Percentiles rank a stretch among this genome's conserved stretches.
Evolutionary conservation across 2,329 filamentous ascomycete genomes (phyloP).

Genomic region (Seiridium cupressi): DNA sequence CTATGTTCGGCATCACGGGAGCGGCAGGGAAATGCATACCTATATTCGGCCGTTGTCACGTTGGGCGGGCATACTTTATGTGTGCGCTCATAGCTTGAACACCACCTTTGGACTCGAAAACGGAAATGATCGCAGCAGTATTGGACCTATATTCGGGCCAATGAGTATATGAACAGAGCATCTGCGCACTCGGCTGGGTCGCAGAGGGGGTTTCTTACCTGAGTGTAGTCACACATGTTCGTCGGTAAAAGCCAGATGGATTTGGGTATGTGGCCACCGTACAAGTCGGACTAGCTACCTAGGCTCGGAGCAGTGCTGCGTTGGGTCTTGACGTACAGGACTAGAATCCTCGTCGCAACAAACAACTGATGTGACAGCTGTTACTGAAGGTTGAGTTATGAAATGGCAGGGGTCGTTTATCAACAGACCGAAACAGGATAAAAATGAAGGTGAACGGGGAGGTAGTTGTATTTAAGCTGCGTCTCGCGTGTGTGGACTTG

Average conservation of each 20-base stretch:
- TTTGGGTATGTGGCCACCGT: neutral
- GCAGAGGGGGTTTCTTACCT: conserved; percentile 17
- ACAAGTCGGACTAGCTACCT: neutral
- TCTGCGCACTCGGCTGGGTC: neutral
- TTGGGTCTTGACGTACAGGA: neutral
- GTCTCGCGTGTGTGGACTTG: neutral
- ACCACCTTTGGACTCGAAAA: conserved; percentile 30
- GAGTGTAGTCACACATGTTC: conserved; percentile 31
- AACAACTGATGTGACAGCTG: no score
- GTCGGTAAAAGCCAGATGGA: neutral
- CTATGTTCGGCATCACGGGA: neutral
- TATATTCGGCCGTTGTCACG: conserved; percentile 28
- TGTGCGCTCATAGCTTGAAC: conserved; percentile 29
- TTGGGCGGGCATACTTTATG: conserved; percentile 28
- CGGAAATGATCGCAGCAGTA: conserved; percentile 30
- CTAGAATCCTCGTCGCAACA: no score
- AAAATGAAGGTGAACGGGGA: conserved; percentile 14
- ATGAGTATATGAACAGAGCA: neutral
- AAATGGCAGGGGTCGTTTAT: no score
- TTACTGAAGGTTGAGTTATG: no score
- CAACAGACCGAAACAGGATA: no score
- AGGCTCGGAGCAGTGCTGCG: conserved; percentile 6
- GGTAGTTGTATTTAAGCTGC: conserved; percentile 18
- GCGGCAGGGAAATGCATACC: conserved; percentile 16
- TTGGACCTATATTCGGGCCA: conserved; percentile 21